Conservation (phyloP, 2,329 filamentous ascomycete species). For the Monilinia fructigena region DNA sequence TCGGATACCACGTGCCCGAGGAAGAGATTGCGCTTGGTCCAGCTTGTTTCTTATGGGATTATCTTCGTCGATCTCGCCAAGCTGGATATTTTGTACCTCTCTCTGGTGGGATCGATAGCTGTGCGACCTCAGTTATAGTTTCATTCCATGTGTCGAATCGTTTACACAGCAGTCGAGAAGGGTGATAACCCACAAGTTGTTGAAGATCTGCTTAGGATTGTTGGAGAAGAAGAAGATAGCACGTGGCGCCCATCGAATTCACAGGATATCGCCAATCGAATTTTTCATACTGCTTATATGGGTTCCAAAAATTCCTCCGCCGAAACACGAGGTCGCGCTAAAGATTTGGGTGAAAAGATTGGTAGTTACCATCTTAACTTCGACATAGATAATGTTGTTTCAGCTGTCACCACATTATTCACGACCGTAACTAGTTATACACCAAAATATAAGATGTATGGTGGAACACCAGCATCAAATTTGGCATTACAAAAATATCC, state of each 20-base stretch:
- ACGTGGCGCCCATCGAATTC: constrained; percentile 44
- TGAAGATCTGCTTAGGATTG: constrained; percentile 50
- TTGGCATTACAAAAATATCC: constrained; percentile 62
- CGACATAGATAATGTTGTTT: constrained; percentile 43
- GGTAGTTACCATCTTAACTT: constrained; percentile 71
- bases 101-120: constrained; percentile 22
- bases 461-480: constrained; percentile 50
- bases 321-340: constrained; percentile 61
- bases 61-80: constrained; percentile 16
- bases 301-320: constrained; percentile 42
- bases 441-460: constrained; percentile 59
- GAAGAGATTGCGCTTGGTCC: constrained; percentile 22
- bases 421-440: constrained; percentile 58
- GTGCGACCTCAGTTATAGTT: constrained; percentile 22
- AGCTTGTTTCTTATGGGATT: constrained; percentile 23
- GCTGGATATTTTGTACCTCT: constrained; percentile 24
- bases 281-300: constrained; percentile 54
- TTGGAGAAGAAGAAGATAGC: constrained; percentile 47
- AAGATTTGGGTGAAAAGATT: constrained; percentile 58
- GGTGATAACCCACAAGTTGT: constrained; percentile 54
- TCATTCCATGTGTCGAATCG: constrained; percentile 47
- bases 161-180: constrained; percentile 51
- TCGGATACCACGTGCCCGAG: constrained; percentile 17
- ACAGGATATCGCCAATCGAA: constrained; percentile 55
- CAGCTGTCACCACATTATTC: constrained; percentile 47